Percentiles rank a stretch among this genome's conserved stretches.
Conservation (phyloP, 2,329 filamentous ascomycete species). For the Pseudocercospora cruenta region DNA sequence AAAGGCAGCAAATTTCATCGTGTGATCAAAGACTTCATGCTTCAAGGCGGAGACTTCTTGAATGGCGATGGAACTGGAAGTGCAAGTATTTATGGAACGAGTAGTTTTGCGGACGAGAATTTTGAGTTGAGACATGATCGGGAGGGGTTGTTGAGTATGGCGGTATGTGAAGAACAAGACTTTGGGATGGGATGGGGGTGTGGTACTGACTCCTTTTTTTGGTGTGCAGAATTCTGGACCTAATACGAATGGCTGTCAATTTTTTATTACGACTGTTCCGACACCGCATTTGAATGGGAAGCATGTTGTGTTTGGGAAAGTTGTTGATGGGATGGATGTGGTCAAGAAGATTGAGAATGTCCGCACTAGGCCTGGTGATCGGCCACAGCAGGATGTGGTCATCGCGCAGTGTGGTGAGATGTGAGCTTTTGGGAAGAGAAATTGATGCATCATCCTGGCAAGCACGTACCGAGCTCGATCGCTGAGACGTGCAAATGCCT, state of each 20-base stretch:
- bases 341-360: slow-evolving; percentile 91
- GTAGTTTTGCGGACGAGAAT: slow-evolving; percentile 88
- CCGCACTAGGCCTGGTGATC: slow-evolving; percentile 78
- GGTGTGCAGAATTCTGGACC: slow-evolving; percentile 77
- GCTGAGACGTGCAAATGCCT: neutral
- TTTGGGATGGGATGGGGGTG: neutral
- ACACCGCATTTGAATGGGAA: slow-evolving; percentile 90
- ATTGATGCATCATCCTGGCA: neutral
- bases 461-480: neutral
- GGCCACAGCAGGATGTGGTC: slow-evolving; percentile 81
- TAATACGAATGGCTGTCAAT: slow-evolving; percentile 92
- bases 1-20: slow-evolving; percentile 94
- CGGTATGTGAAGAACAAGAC: slow-evolving; percentile 63
- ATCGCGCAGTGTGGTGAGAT: slow-evolving; percentile 93
- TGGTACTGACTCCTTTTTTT: slow-evolving; percentile 1
- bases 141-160: slow-evolving; percentile 87
- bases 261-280: slow-evolving; percentile 91
- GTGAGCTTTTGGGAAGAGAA: slow-evolving; percentile 50
- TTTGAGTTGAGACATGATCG: slow-evolving; percentile 78
- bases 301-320: slow-evolving; percentile 93
- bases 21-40: slow-evolving; percentile 96
- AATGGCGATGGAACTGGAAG: slow-evolving; percentile 91
- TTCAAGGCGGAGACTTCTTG: slow-evolving; percentile 93
- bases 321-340: slow-evolving; percentile 86
- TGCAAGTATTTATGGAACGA: slow-evolving; percentile 80